Conservation (phyloP, 306 rosid genomes). For the Vigna hirtella region DNA sequence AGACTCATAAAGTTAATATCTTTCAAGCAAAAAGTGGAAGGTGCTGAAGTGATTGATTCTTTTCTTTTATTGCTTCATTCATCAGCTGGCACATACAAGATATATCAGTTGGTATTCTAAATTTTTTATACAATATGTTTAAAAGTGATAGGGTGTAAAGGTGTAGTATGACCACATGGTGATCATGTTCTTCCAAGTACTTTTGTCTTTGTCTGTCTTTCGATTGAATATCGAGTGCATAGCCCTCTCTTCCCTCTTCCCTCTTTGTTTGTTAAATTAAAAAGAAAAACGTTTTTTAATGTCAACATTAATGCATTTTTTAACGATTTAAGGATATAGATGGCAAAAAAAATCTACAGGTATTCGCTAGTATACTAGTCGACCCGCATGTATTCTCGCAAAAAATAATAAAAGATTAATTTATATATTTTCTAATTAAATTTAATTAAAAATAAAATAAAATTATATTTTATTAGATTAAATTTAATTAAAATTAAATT, state of each 20-base stretch:
- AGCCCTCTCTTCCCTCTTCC: not conserved
- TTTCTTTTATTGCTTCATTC: conserved; percentile 6
- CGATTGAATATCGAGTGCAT: not conserved
- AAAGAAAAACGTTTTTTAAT: no score
- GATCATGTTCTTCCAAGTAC: not conserved
- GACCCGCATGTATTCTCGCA: no score
- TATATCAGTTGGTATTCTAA: not conserved
- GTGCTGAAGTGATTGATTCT: conserved; percentile 28
- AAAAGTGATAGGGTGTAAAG: not conserved
- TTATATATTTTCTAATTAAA: no score
- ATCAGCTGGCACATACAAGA: conserved; percentile 13
- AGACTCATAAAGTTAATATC: conserved; percentile 37
- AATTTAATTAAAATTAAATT: no score
- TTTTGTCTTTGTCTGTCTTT: not conserved
- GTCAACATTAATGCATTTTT: no score
- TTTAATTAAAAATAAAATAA: no score
- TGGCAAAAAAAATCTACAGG: no score
- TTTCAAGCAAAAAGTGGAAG: conserved; percentile 13
- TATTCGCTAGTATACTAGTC: no score
- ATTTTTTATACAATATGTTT: not conserved
- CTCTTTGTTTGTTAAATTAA: not conserved
- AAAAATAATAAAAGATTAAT: no score
- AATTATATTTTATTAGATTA: no score
- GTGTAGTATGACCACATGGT: not conserved
- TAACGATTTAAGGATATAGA: no score